A percentile compares a stretch with the other conserved stretches of the same genome.
These are phyloP conservation scores for Fraxinus nigra DNA, from an alignment of 305 asterid genomes.

Conservation along the genomic window DNA sequence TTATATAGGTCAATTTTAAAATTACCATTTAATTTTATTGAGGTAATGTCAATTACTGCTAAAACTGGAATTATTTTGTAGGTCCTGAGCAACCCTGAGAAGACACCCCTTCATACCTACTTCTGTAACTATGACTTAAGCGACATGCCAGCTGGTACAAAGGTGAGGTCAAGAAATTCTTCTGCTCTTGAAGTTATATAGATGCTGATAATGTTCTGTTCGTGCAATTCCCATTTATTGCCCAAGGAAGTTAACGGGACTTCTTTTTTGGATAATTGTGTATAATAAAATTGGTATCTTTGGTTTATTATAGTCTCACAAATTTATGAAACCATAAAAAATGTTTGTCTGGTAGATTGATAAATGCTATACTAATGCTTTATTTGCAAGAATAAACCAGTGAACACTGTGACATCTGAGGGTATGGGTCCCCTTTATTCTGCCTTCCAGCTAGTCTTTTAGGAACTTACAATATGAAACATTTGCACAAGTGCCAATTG, in stretches of 20 bases:
- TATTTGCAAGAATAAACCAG: constrained; percentile 4
- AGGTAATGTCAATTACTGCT: neutral
- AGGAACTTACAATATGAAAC: neutral
- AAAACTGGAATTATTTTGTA: constrained; percentile 25
- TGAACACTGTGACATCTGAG: neutral
- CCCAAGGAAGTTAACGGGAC: neutral
- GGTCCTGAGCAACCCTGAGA: constrained; percentile 93
- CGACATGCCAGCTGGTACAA: constrained; percentile 89
- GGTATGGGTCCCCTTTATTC: neutral
- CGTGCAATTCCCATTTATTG: neutral
- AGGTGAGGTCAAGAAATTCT: constrained; percentile 42
- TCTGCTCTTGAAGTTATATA: constrained; percentile 7
- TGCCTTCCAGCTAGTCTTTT: constrained; percentile 7
- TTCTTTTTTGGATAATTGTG: neutral
- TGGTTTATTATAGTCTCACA: neutral
- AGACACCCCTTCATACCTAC: constrained; percentile 83
- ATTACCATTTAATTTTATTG: neutral
- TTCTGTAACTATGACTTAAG: constrained; percentile 77
- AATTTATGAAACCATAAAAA: neutral
- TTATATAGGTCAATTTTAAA: neutral
- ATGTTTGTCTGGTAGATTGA: neutral
- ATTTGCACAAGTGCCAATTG: neutral
- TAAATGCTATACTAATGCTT: neutral
- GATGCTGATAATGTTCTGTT: neutral
- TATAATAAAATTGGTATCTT: neutral